Conservation (phyloP, 176 grass and related monocot species). For the Lolium rigidum region DNA sequence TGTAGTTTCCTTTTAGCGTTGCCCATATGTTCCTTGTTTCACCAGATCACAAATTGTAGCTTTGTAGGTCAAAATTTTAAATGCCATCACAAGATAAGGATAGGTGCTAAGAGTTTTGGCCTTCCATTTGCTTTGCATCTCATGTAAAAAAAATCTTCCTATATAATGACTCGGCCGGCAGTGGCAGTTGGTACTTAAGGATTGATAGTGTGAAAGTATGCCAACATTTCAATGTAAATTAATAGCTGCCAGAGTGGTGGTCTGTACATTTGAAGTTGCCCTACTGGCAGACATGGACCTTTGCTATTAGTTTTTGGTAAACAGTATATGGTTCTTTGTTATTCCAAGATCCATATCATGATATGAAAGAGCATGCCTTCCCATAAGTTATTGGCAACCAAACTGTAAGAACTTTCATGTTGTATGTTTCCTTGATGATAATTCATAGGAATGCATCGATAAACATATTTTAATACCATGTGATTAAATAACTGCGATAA, state of each 20-base stretch:
- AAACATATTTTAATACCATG: background rate
- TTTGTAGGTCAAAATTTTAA: constrained; percentile 20
- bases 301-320: constrained; percentile 33
- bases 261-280: constrained; percentile 30
- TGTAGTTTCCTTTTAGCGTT: constrained; percentile 10
- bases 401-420: background rate
- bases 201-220: constrained; percentile 8
- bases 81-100: constrained; percentile 14
- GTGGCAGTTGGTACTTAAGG: background rate
- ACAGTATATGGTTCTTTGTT: background rate
- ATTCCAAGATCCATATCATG: constrained; percentile 3
- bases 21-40: constrained; percentile 10
- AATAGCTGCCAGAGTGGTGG: background rate
- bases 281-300: constrained; percentile 6
- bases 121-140: constrained; percentile 25
- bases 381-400: background rate
- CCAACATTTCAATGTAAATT: background rate
- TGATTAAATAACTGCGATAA: background rate
- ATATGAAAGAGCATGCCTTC: background rate
- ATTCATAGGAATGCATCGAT: constrained; percentile 11
- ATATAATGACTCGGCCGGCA: constrained; percentile 10
- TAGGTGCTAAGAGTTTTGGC: constrained; percentile 20
- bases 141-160: constrained; percentile 30
- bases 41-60: background rate
- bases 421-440: constrained; percentile 1